phyloP scores from a whole-genome alignment of 2,329 filamentous ascomycete genomes.

The Aspergillus ustus region DNA sequence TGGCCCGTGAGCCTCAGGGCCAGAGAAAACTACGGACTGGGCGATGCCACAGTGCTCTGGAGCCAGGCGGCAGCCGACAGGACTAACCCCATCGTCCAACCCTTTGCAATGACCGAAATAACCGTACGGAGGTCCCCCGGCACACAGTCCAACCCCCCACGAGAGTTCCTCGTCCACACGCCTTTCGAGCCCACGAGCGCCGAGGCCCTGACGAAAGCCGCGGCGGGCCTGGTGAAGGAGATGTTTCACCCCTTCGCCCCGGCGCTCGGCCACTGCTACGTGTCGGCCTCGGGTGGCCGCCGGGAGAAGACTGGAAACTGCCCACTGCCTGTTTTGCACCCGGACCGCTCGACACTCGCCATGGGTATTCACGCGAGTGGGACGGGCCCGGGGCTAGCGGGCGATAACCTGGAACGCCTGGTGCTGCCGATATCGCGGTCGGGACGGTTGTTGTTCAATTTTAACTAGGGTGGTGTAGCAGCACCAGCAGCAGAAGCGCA shows the following conservation, averaged over 20 bases:
- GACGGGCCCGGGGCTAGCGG: neutral
- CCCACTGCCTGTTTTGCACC: too few species aligned
- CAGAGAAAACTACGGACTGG: neutral
- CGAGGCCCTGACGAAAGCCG: neutral
- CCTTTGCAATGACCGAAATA: neutral
- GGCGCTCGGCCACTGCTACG: neutral
- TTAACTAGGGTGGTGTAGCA: neutral
- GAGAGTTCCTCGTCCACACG: neutral
- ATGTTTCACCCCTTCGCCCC: neutral
- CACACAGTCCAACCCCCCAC: fast-evolving
- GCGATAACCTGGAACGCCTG: neutral
- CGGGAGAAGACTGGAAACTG: neutral
- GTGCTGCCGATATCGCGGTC: neutral
- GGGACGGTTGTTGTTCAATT: neutral
- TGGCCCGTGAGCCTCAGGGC: neutral
- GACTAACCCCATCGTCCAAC: neutral
- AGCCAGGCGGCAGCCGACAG: too few species aligned
- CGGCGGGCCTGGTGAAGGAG: neutral
- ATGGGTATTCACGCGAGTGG: neutral
- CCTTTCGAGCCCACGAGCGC: neutral
- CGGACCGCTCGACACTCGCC: neutral
- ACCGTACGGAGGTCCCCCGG: neutral
- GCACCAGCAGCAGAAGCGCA: too few species aligned
- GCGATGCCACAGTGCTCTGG: neutral
- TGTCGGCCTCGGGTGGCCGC: too few species aligned